phyloP scores from a whole-genome alignment of 2,329 filamentous ascomycete species.

The Leptodontidium sp. region DNA sequence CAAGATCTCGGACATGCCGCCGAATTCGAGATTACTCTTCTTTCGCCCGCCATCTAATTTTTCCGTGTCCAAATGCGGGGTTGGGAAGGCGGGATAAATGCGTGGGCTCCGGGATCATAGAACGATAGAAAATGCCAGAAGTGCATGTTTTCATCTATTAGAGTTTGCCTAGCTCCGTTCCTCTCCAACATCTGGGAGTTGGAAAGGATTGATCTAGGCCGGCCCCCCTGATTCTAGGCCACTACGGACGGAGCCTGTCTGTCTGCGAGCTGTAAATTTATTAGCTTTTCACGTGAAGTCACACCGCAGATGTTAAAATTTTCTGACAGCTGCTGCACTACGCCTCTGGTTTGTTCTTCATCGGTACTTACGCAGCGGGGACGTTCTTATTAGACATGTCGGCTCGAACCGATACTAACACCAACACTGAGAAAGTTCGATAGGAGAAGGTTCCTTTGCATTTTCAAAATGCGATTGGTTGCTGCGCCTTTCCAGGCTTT shows the following conservation, averaged over 20 bases:
- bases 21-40: neutral
- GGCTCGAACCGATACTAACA: neutral
- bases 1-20: neutral
- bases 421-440: no score
- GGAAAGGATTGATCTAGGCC: neutral
- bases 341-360: neutral
- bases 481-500: no score
- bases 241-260: no score
- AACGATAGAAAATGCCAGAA: neutral
- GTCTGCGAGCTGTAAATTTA: no score
- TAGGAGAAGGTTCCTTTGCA: no score
- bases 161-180: neutral
- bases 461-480: no score
- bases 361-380: slow-evolving; percentile 1
- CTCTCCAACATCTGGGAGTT: neutral
- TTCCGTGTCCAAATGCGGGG: neutral
- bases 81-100: no score
- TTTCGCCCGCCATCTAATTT: neutral
- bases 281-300: no score
- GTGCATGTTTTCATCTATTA: slow-evolving; percentile 3
- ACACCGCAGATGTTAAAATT: neutral
- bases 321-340: slow-evolving; percentile 13
- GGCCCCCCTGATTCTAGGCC: no score
- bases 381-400: neutral
- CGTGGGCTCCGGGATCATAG: slow-evolving; percentile 4